A percentile compares a stretch with the other conserved stretches of the same genome.
These are phyloP conservation scores for Arthroderma uncinatum DNA, from an alignment of 2,329 filamentous ascomycete species.

Conservation along the genomic window DNA sequence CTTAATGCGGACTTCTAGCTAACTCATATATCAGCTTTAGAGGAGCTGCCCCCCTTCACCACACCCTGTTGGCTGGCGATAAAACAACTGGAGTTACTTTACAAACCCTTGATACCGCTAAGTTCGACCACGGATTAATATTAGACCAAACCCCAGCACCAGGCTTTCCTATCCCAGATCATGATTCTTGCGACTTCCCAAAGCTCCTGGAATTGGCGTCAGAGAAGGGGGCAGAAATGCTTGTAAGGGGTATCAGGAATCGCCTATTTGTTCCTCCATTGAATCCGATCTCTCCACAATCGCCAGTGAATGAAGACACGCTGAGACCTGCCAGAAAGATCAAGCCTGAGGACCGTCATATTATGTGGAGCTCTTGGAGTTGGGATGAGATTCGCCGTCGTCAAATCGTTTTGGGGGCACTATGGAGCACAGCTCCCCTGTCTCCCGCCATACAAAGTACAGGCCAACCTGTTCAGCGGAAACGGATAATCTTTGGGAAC, in stretches of 20 bases:
- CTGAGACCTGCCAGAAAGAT: constrained; percentile 61
- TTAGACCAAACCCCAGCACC: constrained; percentile 57
- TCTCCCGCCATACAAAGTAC: background rate
- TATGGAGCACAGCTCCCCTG: constrained; percentile 47
- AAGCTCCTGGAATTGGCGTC: constrained; percentile 47
- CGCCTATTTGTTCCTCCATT: constrained; percentile 55
- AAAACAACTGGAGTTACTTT: constrained; percentile 62
- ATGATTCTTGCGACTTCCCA: constrained; percentile 41
- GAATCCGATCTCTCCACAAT: constrained; percentile 20
- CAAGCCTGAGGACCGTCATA: constrained; percentile 48
- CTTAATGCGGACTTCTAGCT: background rate
- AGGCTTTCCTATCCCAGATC: constrained; percentile 38
- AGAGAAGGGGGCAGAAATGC: constrained; percentile 55
- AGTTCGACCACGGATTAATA: constrained; percentile 70
- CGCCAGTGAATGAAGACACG: constrained; percentile 21
- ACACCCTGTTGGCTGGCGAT: constrained; percentile 58
- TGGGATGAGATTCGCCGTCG: constrained; percentile 46
- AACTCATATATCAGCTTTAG: constrained; percentile 48
- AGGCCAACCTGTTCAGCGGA: constrained; percentile 19
- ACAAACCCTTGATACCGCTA: constrained; percentile 66
- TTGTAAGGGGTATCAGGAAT: constrained; percentile 53
- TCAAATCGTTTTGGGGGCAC: constrained; percentile 49
- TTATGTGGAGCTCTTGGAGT: constrained; percentile 50
- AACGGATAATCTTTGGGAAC: constrained; percentile 30
- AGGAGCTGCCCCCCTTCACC: constrained; percentile 76